Evolutionary conservation across 345 rosid genomes (phyloP).

Genomic region (Camelina sativa): DNA sequence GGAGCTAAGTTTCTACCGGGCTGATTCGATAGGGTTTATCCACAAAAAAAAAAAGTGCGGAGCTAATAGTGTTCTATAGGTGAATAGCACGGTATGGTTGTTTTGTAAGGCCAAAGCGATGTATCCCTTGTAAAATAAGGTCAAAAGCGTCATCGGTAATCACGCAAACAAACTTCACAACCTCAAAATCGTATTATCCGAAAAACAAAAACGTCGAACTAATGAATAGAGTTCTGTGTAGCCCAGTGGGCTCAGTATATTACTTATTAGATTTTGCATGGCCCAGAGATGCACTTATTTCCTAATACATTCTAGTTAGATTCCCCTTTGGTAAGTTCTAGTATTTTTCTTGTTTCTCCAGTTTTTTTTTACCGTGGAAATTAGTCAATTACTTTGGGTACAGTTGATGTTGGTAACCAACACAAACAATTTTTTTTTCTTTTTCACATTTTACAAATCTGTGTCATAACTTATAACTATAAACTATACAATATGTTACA

Average conservation of each 20-base stretch:
- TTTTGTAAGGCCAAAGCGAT: conserved; percentile 30
- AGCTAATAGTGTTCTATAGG: conserved; percentile 33
- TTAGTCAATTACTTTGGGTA: neutral
- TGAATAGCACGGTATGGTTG: conserved; percentile 37
- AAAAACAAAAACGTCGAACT: neutral
- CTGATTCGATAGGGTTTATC: no score
- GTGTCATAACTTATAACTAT: no score
- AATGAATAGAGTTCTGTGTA: neutral
- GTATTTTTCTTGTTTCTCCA: neutral
- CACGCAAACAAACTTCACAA: conserved; percentile 7
- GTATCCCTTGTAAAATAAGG: conserved; percentile 5
- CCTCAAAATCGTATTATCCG: neutral
- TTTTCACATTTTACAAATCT: no score
- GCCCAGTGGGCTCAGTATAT: conserved; percentile 16
- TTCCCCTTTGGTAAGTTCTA: neutral
- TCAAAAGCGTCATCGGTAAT: neutral
- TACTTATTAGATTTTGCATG: neutral
- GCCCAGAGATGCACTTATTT: conserved; percentile 5
- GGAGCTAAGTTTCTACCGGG: no score
- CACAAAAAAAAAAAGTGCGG: neutral
- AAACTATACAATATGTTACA: no score
- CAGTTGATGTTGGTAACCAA: neutral
- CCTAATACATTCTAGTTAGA: neutral
- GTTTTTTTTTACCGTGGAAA: neutral
- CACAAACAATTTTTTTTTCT: no score